Evolutionary conservation across 2,329 filamentous ascomycete species (phyloP), one percentile per base, ranked within the genome.

Genomic region (Teratosphaeria viscida): DNA sequence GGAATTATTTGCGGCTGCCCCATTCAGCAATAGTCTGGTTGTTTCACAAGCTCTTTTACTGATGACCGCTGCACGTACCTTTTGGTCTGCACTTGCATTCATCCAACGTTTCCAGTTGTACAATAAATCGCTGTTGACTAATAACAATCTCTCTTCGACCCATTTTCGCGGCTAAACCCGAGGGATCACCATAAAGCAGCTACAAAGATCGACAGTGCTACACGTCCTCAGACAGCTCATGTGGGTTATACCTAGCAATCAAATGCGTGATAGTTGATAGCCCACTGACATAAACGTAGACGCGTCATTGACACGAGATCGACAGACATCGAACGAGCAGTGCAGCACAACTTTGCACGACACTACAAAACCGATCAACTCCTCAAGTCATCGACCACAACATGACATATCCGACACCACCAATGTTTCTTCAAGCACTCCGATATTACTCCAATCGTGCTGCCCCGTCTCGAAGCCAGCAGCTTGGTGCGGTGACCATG

Each of bases 391-490:
- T 49, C 43, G 8, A 12, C 11, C 10, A 59, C 2, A 56, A 81
- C 59, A 90, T 92, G 68, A 83, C 87, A 0, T 74, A 89, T 29
- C 65, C 61, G 58, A 61, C 56, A 34, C 55, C 62, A 56, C 61
- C 64, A 23, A 53, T 65, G 43, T 57, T 68, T 34, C 52, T 63
- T 14, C 68, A 68, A 61, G 63, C 68, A 11, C 47, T 67, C 11
- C 68, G 70, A 54, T 64, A 62, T 56, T 68, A 68, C 62, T 65
- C 70, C 8, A 61, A 65, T 37, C 56, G 59, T 26, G 63, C 64
- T 37, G 66, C 61, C 29, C 60, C 62, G 5, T 60, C 60, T 56
- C 59, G 62, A 57, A 64, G 62, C 52, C 68, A 69, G 54, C 66
- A 63, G 12, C 59, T 71, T 12, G 67, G 65, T 32, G 64, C 67